phyloP scores from a whole-genome alignment of 352 stramenopile species.

The Globisporangium cystogenes region DNA sequence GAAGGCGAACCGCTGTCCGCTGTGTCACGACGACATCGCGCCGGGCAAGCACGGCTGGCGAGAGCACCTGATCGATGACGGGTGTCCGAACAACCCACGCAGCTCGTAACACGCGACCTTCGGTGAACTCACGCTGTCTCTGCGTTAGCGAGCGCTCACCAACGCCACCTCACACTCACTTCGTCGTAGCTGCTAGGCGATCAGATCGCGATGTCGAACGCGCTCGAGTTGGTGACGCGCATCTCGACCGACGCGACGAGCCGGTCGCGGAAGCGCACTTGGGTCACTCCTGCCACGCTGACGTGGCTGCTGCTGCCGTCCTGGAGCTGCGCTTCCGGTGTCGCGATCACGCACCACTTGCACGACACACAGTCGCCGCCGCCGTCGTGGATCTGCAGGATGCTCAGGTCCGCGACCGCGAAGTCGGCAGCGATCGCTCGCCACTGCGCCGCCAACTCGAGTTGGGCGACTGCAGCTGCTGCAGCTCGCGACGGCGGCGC shows the following conservation, averaged over 20 bases:
- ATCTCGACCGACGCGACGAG: conserved; percentile 5
- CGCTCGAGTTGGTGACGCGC: neutral
- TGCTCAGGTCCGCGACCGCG: conserved; percentile 27
- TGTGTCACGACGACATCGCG: conserved; percentile 75
- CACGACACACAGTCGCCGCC: conserved; percentile 12
- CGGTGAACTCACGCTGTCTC: neutral
- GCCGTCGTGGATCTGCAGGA: conserved; percentile 9
- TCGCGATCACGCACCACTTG: conserved; percentile 22
- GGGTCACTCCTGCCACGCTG: conserved; percentile 19
- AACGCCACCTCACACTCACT: neutral
- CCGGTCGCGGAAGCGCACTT: conserved; percentile 20
- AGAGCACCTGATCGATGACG: conserved; percentile 57
- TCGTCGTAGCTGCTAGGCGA: neutral
- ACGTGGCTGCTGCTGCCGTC: conserved; percentile 11
- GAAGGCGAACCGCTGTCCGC: conserved; percentile 65
- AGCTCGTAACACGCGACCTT: conserved; percentile 7
- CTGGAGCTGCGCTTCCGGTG: conserved; percentile 15
- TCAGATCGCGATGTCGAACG: neutral
- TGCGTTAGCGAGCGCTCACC: neutral
- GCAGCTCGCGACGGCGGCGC: neutral
- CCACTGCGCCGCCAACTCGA: conserved; percentile 26
- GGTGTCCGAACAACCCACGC: conserved; percentile 78
- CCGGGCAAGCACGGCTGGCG: conserved; percentile 67
- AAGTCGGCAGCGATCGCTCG: conserved; percentile 23
- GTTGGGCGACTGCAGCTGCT: conserved; percentile 2